These are phyloP conservation scores for Cryptococcus sp. DNA, from an alignment of 1,284 basidiomycete genomes.

Conservation along the genomic window DNA sequence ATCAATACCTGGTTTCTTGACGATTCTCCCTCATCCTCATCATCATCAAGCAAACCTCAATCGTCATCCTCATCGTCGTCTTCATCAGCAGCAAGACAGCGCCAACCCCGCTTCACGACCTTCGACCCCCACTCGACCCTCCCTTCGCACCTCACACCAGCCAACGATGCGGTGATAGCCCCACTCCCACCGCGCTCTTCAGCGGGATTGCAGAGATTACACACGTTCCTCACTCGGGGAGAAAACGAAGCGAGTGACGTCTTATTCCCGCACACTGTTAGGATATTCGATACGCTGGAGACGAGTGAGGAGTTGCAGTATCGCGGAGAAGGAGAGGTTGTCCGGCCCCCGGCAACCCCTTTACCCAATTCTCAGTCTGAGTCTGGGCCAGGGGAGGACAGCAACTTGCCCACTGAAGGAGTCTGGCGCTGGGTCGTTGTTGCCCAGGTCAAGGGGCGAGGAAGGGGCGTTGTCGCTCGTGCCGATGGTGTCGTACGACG, in stretches of 20 bases:
- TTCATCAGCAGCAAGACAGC: constrained; percentile 1
- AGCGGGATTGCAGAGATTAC: not conserved
- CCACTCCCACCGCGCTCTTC: not conserved
- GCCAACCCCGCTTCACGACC: constrained; percentile 12
- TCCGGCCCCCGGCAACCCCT: no score
- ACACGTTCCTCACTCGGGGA: constrained; percentile 3
- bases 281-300: constrained; percentile 8
- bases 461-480: constrained; percentile 31
- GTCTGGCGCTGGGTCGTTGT: constrained; percentile 37
- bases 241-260: constrained; percentile 13
- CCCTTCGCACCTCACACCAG: not conserved
- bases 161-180: not conserved
- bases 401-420: constrained; percentile 3
- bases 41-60: not conserved
- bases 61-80: constrained; percentile 2
- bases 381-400: not conserved
- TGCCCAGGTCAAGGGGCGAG: constrained; percentile 30
- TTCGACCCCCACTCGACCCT: constrained; percentile 3
- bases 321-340: constrained; percentile 11
- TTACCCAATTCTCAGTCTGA: no score
- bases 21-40: constrained; percentile 1
- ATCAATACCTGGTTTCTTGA: constrained; percentile 20
- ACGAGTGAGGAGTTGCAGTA: not conserved
- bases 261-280: constrained; percentile 9
- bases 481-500: constrained; percentile 33